Conservation (phyloP, 768 basidiomycete genomes). For the Cystofilobasidium capitatum region DNA sequence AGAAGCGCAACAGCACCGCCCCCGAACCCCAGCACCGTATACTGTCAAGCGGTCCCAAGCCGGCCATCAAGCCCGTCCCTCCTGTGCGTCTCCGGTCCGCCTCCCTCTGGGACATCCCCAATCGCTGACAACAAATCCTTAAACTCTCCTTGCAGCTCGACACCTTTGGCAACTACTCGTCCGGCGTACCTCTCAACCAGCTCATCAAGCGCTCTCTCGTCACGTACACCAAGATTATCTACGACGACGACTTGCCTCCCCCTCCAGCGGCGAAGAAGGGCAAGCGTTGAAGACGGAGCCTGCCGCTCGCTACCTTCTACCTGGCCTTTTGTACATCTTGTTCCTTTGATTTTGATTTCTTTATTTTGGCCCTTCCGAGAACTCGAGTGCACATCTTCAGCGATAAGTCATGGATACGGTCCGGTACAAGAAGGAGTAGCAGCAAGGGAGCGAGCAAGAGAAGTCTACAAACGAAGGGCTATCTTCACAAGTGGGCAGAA, state of each 20-base stretch:
- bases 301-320: too few relatives aligned
- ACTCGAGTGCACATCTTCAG: too few relatives aligned
- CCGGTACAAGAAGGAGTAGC: too few relatives aligned
- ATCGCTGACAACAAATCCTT: not conserved
- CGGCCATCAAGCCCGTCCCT: constrained; percentile 2
- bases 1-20: constrained; percentile 17
- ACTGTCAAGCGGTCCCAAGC: not conserved
- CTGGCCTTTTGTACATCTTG: too few relatives aligned
- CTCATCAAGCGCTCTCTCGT: constrained; percentile 23
- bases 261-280: constrained; percentile 7
- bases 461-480: too few relatives aligned
- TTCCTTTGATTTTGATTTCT: too few relatives aligned
- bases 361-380: too few relatives aligned
- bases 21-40: not conserved
- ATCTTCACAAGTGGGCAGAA: not conserved
- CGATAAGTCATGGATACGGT: too few relatives aligned
- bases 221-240: constrained; percentile 20
- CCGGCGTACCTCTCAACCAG: constrained; percentile 9
- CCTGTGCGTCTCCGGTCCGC: not conserved
- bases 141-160: not conserved
- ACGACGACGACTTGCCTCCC: constrained; percentile 23
- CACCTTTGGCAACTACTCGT: not conserved
- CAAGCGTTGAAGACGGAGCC: too few relatives aligned
- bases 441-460: too few relatives aligned
- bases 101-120: not conserved